A percentile compares a stretch with the other conserved stretches of the same genome.
Conservation (phyloP, 2,329 filamentous ascomycete genomes). For the Chaetothyriales sp. region DNA sequence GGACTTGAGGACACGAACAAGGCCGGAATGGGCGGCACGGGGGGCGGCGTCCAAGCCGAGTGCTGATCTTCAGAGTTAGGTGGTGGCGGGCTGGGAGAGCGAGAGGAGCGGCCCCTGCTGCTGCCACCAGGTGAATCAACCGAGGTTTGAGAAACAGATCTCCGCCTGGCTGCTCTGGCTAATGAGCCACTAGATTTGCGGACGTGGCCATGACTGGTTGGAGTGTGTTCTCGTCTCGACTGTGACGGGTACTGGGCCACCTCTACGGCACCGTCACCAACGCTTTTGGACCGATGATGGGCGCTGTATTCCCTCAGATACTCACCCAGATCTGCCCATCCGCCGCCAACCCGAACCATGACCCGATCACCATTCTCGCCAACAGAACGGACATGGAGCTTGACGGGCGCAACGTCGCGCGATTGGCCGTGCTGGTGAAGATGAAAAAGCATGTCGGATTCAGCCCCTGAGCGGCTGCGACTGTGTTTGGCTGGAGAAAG, state of each 20-base stretch:
- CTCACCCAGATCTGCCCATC: constrained; percentile 94
- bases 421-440: constrained; percentile 61
- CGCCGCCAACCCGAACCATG: constrained; percentile 94
- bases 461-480: constrained; percentile 32
- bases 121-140: background rate
- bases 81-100: constrained; percentile 1
- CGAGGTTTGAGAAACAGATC: background rate
- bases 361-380: constrained; percentile 81
- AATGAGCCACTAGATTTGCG: background rate
- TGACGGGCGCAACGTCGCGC: constrained; percentile 50
- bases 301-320: constrained; percentile 86
- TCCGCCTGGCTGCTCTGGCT: background rate
- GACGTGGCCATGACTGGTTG: background rate
- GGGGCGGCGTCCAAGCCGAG: constrained; percentile 8
- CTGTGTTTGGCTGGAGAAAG: constrained; percentile 41
- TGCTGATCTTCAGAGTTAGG: background rate
- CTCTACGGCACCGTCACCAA: constrained; percentile 41
- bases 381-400: constrained; percentile 83
- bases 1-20: constrained; percentile 7
- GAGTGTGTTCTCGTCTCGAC: background rate
- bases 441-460: constrained; percentile 78
- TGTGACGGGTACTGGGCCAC: constrained; percentile 24
- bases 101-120: background rate
- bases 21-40: constrained; percentile 12
- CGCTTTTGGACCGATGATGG: constrained; percentile 59